Percentiles rank a stretch among this genome's conserved stretches.
These are phyloP conservation scores for Coemansia pectinata DNA, from an alignment of 192 early-diverging fungal genomes.

Conservation along the genomic window DNA sequence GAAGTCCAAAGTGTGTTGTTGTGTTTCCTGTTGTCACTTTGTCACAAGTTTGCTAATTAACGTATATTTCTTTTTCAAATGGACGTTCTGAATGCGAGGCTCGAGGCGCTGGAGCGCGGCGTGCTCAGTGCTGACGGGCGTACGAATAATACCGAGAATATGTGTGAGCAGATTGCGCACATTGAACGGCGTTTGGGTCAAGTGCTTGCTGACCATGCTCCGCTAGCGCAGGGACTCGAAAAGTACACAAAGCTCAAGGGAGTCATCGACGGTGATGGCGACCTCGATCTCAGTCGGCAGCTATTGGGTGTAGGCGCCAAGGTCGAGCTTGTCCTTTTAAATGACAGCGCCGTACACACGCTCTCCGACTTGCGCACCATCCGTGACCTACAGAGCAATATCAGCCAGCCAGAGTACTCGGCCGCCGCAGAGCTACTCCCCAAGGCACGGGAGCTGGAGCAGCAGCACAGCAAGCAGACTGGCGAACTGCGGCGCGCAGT, in stretches of 20 bases:
- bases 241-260: conserved; percentile 48
- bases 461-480: conserved; percentile 29
- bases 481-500: conserved; percentile 21
- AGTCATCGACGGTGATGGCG: conserved; percentile 47
- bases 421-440: conserved; percentile 29
- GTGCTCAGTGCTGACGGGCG: conserved; percentile 15
- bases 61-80: conserved; percentile 10
- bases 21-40: background rate
- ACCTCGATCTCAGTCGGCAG: conserved; percentile 36
- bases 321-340: conserved; percentile 40
- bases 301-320: conserved; percentile 45
- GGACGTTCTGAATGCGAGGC: conserved; percentile 28
- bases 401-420: conserved; percentile 49
- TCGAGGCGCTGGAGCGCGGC: conserved; percentile 41
- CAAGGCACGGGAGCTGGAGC: conserved; percentile 19
- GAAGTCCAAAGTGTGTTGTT: background rate
- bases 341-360: conserved; percentile 24
- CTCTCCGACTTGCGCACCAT: conserved; percentile 40
- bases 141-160: background rate
- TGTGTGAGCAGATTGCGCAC: conserved; percentile 27
- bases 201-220: conserved; percentile 22
- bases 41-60: background rate
- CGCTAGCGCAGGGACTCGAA: conserved; percentile 24
- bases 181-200: conserved; percentile 32
- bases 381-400: conserved; percentile 28